Conservation (phyloP, 2,329 filamentous ascomycete genomes). For the Fusarium sp. region DNA sequence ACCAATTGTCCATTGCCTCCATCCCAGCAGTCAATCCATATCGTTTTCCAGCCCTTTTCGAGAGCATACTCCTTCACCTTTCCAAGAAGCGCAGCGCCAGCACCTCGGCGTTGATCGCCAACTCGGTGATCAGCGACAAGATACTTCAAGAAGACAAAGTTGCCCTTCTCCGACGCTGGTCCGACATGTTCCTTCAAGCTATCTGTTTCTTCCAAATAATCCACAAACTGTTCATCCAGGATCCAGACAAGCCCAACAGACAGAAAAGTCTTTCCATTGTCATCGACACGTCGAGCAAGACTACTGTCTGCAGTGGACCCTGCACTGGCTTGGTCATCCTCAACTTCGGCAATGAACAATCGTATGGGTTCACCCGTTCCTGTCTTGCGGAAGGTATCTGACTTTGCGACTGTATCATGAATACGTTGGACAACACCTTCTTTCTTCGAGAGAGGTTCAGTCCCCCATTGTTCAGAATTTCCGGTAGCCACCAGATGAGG, state of each 20-base stretch:
- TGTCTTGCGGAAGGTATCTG: slow-evolving; percentile 40
- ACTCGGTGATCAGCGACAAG: slow-evolving; percentile 29
- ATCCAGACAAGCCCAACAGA: slow-evolving; percentile 29
- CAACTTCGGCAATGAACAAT: slow-evolving; percentile 46
- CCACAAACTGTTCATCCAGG: slow-evolving; percentile 10
- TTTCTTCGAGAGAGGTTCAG: slow-evolving; percentile 40
- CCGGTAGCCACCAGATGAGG: slow-evolving; percentile 44
- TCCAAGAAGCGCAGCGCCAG: slow-evolving; percentile 27
- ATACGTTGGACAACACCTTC: slow-evolving; percentile 39
- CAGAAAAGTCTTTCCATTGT: slow-evolving; percentile 22
- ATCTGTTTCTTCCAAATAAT: slow-evolving; percentile 23
- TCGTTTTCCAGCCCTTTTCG: slow-evolving; percentile 23
- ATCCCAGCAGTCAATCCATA: slow-evolving; percentile 47
- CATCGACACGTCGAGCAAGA: slow-evolving; percentile 32
- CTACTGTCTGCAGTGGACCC: slow-evolving; percentile 2
- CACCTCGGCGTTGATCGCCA: slow-evolving; percentile 26
- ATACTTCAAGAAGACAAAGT: slow-evolving; percentile 30
- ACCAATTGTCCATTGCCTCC: slow-evolving; percentile 41
- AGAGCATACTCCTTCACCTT: slow-evolving; percentile 33
- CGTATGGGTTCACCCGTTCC: slow-evolving; percentile 41
- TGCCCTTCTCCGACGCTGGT: slow-evolving; percentile 23
- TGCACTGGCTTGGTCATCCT: slow-evolving; percentile 19
- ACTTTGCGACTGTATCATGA: slow-evolving; percentile 36
- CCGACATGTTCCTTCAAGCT: slow-evolving; percentile 20
- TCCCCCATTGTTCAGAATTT: slow-evolving; percentile 47